These are phyloP conservation scores for Rhodotorula graminis DNA, from an alignment of 768 basidiomycete species.

Conservation along the genomic window DNA sequence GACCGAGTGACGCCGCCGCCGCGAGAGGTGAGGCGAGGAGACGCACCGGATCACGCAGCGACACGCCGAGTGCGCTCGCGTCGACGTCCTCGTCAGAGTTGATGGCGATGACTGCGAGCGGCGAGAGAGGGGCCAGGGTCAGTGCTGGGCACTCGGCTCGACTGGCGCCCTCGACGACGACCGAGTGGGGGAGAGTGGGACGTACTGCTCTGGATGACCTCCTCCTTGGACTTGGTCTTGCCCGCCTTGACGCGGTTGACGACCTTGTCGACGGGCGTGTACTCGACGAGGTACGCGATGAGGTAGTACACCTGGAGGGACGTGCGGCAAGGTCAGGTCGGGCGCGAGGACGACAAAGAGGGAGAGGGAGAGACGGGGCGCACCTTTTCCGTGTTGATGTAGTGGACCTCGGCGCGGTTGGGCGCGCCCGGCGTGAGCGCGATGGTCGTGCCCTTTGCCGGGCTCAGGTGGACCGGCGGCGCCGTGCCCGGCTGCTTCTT, in stretches of 20 bases:
- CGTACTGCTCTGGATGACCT: conserved; percentile 64
- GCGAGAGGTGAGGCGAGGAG: conserved; percentile 22
- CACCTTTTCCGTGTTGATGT: conserved; percentile 48
- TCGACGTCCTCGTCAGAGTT: conserved; percentile 77
- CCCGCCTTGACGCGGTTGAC: conserved; percentile 65
- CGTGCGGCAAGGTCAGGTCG: background rate
- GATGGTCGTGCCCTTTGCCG: background rate
- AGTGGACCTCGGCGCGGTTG: conserved; percentile 36
- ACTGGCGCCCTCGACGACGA: too few species aligned
- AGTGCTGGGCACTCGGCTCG: too few species aligned
- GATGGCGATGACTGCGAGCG: conserved; percentile 20
- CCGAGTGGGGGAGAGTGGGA: background rate
- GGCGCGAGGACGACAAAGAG: too few species aligned
- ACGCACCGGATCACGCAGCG: conserved; percentile 88
- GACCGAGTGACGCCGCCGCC: conserved; percentile 4
- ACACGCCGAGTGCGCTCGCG: conserved; percentile 82
- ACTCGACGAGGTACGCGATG: conserved; percentile 75
- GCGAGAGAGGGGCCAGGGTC: too few species aligned
- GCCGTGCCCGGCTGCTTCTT: conserved; percentile 94
- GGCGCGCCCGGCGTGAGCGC: background rate
- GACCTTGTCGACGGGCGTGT: conserved; percentile 63
- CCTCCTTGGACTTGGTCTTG: conserved; percentile 61
- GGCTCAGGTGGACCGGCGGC: conserved; percentile 55
- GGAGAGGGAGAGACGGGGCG: background rate
- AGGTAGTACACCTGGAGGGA: conserved; percentile 72